Base-by-base conservation (phyloP, 2,329 filamentous ascomycete species). In the Madurella mycetomatis region DNA sequence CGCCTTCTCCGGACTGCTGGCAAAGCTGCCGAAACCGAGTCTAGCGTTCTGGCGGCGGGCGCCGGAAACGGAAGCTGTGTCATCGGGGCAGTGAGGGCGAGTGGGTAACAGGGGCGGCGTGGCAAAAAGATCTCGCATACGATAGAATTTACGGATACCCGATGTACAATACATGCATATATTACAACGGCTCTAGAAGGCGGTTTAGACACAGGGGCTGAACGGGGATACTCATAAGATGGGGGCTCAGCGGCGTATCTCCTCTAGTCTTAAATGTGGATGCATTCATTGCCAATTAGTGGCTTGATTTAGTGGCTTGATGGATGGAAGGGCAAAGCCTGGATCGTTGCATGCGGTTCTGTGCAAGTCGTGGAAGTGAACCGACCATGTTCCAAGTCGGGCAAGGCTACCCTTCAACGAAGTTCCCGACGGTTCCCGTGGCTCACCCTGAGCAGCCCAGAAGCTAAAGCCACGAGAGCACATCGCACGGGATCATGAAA, bases 1-100 rank as follows among this genome's bases (percentile, higher is more conserved):
- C 13, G 44, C 41, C 15, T 50, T 54, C 25, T 41, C 46, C 13
- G 15, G 34, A 16, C n/a, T 58, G 41, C 17, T 51, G 30, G 15
- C 31, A 15, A 45, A 8, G 17, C 3, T 57, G 31, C 47, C 48
- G 1, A 31, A 31, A 12, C 37, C 45, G 18, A 18, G 9, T 16
- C 13, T 48, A 1, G 13, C 41, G 37, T 51, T 57, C 5, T 52
- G 34, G 51, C 41, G 19, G 37, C 8, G 34, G n/a, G 3, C 11
- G 46, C 13, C 34, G 12, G 15, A 5, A 18, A 1, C n/a, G 8
- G 1, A n/a, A 4, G 17, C 15, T 40, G 44, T 25, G 25, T 13
- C 41, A 17, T 9, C 16, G 32, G 37, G n/a, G 41, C 31, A 19
- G 18, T 17, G 31, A 13, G n/a, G 41, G 48, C 43, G 41, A 34